Percentiles rank a stretch among this genome's conserved stretches.
Evolutionary conservation across 495 filamentous ascomycete genomes (phyloP).

Genomic region (Aspergillus incahuasiensis): DNA sequence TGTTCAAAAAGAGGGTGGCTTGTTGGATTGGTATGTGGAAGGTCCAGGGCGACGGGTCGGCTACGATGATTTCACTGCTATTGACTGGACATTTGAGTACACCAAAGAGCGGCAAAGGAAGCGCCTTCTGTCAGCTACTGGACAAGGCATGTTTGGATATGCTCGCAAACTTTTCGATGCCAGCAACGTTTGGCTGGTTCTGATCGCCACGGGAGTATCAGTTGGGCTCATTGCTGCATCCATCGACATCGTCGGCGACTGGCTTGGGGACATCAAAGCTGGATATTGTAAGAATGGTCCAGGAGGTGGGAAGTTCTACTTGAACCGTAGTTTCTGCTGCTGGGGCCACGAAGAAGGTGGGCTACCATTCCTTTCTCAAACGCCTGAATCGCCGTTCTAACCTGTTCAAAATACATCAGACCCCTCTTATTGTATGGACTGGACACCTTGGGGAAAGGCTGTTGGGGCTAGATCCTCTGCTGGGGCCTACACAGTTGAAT

Average conservation of each 20-base stretch:
- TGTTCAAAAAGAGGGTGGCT: constrained; percentile 58
- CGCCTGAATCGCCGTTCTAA: neutral
- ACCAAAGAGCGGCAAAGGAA: constrained; percentile 91
- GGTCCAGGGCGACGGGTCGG: constrained; percentile 86
- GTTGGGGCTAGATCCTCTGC: constrained; percentile 58
- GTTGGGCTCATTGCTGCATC: constrained; percentile 79
- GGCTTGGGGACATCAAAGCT: constrained; percentile 91
- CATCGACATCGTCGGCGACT: constrained; percentile 91
- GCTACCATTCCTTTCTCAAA: constrained; percentile 3
- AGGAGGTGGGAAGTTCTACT: constrained; percentile 80
- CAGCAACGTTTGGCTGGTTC: constrained; percentile 85
- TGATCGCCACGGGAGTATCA: constrained; percentile 73
- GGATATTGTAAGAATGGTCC: constrained; percentile 73
- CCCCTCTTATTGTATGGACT: constrained; percentile 70
- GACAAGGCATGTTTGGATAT: constrained; percentile 70
- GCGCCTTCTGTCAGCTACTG: constrained; percentile 63
- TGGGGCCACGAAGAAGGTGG: constrained; percentile 72
- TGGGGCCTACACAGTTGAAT: constrained; percentile 76
- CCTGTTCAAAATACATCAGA: constrained; percentile 36
- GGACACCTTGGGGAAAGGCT: constrained; percentile 79
- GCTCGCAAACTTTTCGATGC: constrained; percentile 68
- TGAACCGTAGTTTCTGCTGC: constrained; percentile 89
- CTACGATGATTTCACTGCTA: constrained; percentile 95
- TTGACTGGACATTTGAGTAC: constrained; percentile 99
- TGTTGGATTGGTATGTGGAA: constrained; percentile 85